phyloP scores from a whole-genome alignment of 2,329 filamentous ascomycete species.

The Sporothrix variecibatus region DNA sequence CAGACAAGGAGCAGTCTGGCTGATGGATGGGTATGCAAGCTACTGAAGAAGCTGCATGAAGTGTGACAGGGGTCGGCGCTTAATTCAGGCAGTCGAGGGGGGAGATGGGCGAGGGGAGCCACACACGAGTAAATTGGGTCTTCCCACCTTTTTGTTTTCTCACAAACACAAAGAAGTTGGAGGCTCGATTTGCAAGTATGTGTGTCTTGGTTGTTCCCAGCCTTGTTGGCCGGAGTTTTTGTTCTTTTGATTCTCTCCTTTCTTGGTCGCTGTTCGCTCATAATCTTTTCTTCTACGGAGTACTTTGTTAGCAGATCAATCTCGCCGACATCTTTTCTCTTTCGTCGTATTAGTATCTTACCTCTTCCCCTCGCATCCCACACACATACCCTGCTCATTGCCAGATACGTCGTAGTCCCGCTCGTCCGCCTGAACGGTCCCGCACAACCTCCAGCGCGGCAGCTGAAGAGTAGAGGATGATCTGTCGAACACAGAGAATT shows the following conservation, averaged over 20 bases:
- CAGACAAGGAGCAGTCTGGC: conserved; percentile 36
- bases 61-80: conserved; percentile 58
- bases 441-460: not conserved
- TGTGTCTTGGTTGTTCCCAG: not conserved
- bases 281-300: not conserved
- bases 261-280: not conserved
- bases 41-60: conserved; percentile 48
- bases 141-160: not conserved
- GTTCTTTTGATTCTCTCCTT: not conserved
- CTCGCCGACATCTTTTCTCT: not conserved
- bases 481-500: not conserved
- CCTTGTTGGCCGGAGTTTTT: not conserved
- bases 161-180: not conserved
- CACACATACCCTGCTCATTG: not conserved
- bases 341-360: not conserved
- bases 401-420: not conserved
- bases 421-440: not conserved
- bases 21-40: conserved; percentile 34
- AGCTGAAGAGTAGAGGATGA: not conserved
- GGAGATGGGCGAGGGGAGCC: conserved; percentile 1
- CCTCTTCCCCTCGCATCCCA: not conserved
- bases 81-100: conserved; percentile 44
- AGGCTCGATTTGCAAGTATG: not conserved
- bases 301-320: not conserved
- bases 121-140: not conserved